Percentiles rank a stretch among this genome's conserved stretches.
These are phyloP conservation scores for Fonsecaea pedrosoi DNA, from an alignment of 2,329 filamentous ascomycete genomes.

Conservation along the genomic window DNA sequence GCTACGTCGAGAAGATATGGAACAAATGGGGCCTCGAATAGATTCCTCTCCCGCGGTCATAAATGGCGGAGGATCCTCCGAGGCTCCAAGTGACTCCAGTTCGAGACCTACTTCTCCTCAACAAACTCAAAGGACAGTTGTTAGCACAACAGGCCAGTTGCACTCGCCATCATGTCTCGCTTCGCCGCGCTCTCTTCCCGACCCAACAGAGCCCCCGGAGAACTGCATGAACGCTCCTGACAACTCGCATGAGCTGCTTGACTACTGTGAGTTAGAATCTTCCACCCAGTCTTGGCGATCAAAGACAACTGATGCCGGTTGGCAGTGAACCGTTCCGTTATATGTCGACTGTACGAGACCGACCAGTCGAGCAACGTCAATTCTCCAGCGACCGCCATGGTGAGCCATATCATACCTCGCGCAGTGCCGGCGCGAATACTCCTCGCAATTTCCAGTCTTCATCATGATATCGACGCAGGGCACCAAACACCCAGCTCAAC, in stretches of 20 bases:
- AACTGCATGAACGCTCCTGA: neutral
- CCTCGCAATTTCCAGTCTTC: slow-evolving; percentile 22
- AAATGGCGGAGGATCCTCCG: slow-evolving; percentile 7
- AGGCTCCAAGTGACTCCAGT: slow-evolving; percentile 14
- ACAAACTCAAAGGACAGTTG: slow-evolving; percentile 16
- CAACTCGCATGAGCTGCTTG: neutral
- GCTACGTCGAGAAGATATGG: slow-evolving; percentile 30
- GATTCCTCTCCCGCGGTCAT: slow-evolving; percentile 1
- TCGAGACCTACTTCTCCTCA: slow-evolving; percentile 21
- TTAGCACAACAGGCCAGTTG: slow-evolving; percentile 6
- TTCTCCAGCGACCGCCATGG: slow-evolving; percentile 17
- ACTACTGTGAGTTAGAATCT: slow-evolving; percentile 11
- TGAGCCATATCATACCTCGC: slow-evolving; percentile 14
- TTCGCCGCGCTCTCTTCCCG: slow-evolving; percentile 4
- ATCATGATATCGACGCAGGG: slow-evolving; percentile 17
- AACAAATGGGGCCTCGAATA: slow-evolving; percentile 8
- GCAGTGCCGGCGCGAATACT: slow-evolving; percentile 17
- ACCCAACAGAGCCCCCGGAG: neutral
- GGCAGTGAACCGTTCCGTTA: slow-evolving; percentile 18
- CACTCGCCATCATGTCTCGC: slow-evolving; percentile 11
- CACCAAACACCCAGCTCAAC: slow-evolving; percentile 11
- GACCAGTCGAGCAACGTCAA: slow-evolving; percentile 9
- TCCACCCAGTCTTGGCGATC: neutral
- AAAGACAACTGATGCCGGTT: slow-evolving; percentile 2
- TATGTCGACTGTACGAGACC: slow-evolving; percentile 19